Conservation (phyloP, 1,139 yeast species). For the Suhomyces anneliseae region DNA sequence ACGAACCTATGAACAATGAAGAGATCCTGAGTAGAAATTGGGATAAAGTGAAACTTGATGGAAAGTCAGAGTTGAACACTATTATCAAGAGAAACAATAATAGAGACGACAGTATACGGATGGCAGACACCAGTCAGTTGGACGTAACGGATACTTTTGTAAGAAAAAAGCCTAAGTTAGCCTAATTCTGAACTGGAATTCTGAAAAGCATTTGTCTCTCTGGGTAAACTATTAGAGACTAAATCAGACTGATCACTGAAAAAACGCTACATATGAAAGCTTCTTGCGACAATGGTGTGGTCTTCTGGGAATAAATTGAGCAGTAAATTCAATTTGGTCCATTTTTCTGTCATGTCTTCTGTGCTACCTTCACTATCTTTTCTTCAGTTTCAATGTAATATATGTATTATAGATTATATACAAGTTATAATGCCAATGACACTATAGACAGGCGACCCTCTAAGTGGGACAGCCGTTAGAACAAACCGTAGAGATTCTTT, state of each 20-base stretch:
- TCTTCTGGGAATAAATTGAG: too few relatives aligned
- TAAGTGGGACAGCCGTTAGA: too few relatives aligned
- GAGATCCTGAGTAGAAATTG: constrained; percentile 10
- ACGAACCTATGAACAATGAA: constrained; percentile 7
- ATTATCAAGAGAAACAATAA: constrained; percentile 8
- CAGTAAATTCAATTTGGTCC: too few relatives aligned
- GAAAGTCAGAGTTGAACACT: constrained; percentile 8
- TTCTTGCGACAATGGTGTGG: too few relatives aligned
- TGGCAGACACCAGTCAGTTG: constrained; percentile 13
- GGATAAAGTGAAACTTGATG: constrained; percentile 4
- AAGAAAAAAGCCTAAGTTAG: constrained; percentile 15
- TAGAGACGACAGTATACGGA: constrained; percentile 5
- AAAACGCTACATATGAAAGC: too few relatives aligned
- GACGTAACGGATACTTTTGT: constrained; percentile 36
- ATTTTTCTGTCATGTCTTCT: too few relatives aligned
- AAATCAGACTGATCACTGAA: too few relatives aligned
- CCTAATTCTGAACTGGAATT: not conserved
- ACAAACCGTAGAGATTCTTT: too few relatives aligned
- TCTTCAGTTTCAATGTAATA: not conserved
- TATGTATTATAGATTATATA: constrained; percentile 5
- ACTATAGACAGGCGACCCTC: too few relatives aligned
- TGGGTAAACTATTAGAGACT: too few relatives aligned
- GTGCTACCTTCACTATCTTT: too few relatives aligned
- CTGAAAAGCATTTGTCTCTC: too few relatives aligned
- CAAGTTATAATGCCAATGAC: not conserved